Evolutionary conservation across 805 yeast genomes (phyloP).

Genomic region (Metschnikowia shivogae): DNA sequence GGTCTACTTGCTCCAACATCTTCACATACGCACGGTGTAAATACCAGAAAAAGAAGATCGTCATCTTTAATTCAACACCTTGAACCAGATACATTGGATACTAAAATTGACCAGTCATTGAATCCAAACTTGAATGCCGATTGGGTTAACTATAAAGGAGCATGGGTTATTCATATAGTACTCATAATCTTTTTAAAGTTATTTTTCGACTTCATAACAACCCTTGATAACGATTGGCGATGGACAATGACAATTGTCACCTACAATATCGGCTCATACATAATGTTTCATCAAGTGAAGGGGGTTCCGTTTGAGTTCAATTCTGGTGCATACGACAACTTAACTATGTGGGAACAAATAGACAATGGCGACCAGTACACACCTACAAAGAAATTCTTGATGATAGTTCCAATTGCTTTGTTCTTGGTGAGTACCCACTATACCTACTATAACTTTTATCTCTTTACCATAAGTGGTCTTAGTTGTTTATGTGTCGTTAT

Average conservation of each 20-base stretch:
- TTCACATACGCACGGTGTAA: constrained; percentile 18
- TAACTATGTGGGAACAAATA: constrained; percentile 98
- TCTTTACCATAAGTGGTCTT: constrained; percentile 73
- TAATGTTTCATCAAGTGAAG: constrained; percentile 94
- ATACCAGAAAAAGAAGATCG: constrained; percentile 57
- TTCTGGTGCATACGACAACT: constrained; percentile 90
- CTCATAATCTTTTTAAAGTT: constrained; percentile 70
- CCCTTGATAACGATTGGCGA: constrained; percentile 74
- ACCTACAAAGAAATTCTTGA: constrained; percentile 88
- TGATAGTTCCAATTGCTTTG: constrained; percentile 87
- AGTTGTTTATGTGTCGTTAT: constrained; percentile 84
- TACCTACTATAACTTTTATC: constrained; percentile 73
- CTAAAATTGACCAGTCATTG: constrained; percentile 84
- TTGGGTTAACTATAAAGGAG: constrained; percentile 96
- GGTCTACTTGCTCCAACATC: constrained; percentile 20
- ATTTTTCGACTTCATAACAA: constrained; percentile 75
- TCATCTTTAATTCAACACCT: constrained; percentile 87
- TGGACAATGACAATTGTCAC: constrained; percentile 94
- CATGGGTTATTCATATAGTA: constrained; percentile 91
- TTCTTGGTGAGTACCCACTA: constrained; percentile 88
- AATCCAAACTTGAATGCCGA: constrained; percentile 89
- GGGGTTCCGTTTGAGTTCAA: constrained; percentile 98
- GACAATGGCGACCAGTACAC: constrained; percentile 96
- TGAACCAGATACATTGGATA: constrained; percentile 89
- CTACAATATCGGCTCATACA: constrained; percentile 85